These are phyloP conservation scores for Mallotus nudiflorus DNA, from an alignment of 345 rosid genomes.

Conservation along the genomic window DNA sequence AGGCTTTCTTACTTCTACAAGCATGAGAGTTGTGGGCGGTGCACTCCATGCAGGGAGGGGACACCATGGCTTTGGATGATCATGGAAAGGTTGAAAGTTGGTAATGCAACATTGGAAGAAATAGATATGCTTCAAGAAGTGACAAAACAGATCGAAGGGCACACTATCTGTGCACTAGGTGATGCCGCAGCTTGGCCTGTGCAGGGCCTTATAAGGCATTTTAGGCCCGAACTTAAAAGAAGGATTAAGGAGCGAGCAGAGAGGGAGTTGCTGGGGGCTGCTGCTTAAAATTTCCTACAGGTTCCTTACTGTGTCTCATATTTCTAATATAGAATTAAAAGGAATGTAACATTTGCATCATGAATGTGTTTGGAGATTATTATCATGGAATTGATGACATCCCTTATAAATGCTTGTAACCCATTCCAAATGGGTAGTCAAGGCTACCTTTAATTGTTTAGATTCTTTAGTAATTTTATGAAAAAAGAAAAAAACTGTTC, in stretches of 20 bases:
- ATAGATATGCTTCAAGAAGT: constrained; percentile 99
- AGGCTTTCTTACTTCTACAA: constrained; percentile 97
- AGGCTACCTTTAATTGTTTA: not conserved
- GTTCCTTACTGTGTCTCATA: constrained; percentile 22
- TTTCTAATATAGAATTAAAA: not conserved
- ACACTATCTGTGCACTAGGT: constrained; percentile 97
- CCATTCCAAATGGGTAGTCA: not conserved
- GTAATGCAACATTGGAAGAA: constrained; percentile 94
- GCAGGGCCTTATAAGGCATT: constrained; percentile 93
- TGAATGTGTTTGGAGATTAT: not conserved
- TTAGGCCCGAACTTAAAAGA: constrained; percentile 98
- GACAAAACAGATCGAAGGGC: constrained; percentile 98
- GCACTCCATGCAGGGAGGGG: constrained; percentile 98
- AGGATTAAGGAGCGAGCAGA: constrained; percentile 84
- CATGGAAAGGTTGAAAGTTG: constrained; percentile 96
- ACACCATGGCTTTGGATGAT: constrained; percentile 99
- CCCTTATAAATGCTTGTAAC: not conserved
- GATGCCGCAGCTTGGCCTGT: constrained; percentile 99
- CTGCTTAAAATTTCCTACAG: constrained; percentile 56
- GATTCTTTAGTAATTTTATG: not conserved
- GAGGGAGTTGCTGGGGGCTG: constrained; percentile 83
- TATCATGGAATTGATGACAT: not conserved
- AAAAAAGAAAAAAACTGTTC: not conserved
- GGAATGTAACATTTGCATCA: not conserved
- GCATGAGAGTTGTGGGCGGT: constrained; percentile 98